Evolutionary conservation across 1,284 basidiomycete species (phyloP).

Genomic region (Trametes sp.): DNA sequence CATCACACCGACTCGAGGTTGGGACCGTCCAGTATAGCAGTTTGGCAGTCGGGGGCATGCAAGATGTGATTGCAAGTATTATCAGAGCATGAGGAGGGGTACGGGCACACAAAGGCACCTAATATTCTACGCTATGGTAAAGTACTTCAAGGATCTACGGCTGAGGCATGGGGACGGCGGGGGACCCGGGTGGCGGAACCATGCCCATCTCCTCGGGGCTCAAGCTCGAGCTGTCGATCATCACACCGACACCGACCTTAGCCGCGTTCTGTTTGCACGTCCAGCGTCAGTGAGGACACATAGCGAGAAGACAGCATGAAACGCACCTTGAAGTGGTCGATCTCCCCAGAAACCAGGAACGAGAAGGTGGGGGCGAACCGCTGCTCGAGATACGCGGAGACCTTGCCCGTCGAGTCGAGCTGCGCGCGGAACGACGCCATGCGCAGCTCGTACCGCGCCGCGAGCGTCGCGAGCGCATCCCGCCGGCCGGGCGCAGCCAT

Average conservation of each 20-base stretch:
- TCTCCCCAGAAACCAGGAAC: slow-evolving; percentile 95
- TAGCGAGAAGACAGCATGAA: slow-evolving; percentile 8
- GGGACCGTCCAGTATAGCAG: no score
- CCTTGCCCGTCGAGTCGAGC: slow-evolving; percentile 92
- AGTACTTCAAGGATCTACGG: slow-evolving; percentile 29
- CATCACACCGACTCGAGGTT: no score
- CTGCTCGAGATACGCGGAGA: slow-evolving; percentile 95
- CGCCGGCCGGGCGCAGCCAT: slow-evolving; percentile 81
- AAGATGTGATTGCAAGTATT: slow-evolving; percentile 29
- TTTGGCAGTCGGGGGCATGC: slow-evolving; percentile 10
- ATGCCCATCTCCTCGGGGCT: slow-evolving; percentile 84
- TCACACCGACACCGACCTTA: slow-evolving; percentile 95
- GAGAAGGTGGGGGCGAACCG: slow-evolving; percentile 95
- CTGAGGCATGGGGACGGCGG: slow-evolving; percentile 30
- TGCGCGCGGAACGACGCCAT: slow-evolving; percentile 94
- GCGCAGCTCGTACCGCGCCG: slow-evolving; percentile 96
- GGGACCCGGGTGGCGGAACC: slow-evolving; percentile 36
- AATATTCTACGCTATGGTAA: slow-evolving; percentile 33
- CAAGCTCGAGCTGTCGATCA: slow-evolving; percentile 87
- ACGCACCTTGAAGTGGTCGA: slow-evolving; percentile 95
- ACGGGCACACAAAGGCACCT: slow-evolving; percentile 28
- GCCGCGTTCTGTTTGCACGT: slow-evolving; percentile 95
- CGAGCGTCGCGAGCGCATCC: slow-evolving; percentile 92
- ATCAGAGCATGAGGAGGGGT: slow-evolving; percentile 32
- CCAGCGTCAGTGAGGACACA: no score